Percentiles rank a stretch among this genome's conserved stretches.
Conservation (phyloP, 1,284 basidiomycete genomes). For the Xanthoconium separans region DNA sequence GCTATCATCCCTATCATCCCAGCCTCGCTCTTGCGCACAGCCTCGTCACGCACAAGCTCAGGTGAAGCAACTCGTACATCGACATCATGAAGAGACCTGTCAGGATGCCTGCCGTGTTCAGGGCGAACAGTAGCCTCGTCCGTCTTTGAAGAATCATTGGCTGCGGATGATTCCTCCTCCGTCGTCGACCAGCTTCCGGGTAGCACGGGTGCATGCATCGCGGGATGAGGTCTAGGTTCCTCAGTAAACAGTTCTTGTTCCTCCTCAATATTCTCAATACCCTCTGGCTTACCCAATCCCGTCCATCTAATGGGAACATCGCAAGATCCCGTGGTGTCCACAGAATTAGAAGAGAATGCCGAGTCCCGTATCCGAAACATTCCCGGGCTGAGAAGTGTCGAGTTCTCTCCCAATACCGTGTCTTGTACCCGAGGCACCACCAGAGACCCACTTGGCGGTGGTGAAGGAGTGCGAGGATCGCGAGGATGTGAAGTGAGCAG, state of each 20-base stretch:
- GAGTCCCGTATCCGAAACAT: conserved; percentile 53
- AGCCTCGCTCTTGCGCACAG: conserved; percentile 51
- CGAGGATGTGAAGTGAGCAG: conserved; percentile 30
- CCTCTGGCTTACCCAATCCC: conserved; percentile 37
- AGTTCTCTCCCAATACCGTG: conserved; percentile 24
- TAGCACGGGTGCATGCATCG: conserved; percentile 20
- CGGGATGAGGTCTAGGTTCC: conserved; percentile 17
- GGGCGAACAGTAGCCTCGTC: conserved; percentile 32
- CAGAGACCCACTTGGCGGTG: conserved; percentile 16
- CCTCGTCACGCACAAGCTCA: conserved; percentile 39
- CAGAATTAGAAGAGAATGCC: conserved; percentile 44
- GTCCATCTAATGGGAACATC: conserved; percentile 57
- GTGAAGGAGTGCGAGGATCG: conserved; percentile 27
- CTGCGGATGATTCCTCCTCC: conserved; percentile 28
- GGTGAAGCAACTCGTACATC: conserved; percentile 47
- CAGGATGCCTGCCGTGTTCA: conserved; percentile 30
- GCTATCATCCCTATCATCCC: conserved; percentile 49
- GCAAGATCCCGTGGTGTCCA: conserved; percentile 39
- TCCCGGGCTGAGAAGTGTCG: conserved; percentile 43
- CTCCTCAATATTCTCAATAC: conserved; percentile 31
- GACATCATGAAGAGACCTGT: conserved; percentile 48
- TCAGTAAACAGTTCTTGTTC: conserved; percentile 30
- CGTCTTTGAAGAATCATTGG: conserved; percentile 27
- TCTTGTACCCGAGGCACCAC: conserved; percentile 21
- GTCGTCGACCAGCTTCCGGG: conserved; percentile 32